phyloP scores from a whole-genome alignment of 164 flowering plant genomes.

The Cinnamomum chago region DNA sequence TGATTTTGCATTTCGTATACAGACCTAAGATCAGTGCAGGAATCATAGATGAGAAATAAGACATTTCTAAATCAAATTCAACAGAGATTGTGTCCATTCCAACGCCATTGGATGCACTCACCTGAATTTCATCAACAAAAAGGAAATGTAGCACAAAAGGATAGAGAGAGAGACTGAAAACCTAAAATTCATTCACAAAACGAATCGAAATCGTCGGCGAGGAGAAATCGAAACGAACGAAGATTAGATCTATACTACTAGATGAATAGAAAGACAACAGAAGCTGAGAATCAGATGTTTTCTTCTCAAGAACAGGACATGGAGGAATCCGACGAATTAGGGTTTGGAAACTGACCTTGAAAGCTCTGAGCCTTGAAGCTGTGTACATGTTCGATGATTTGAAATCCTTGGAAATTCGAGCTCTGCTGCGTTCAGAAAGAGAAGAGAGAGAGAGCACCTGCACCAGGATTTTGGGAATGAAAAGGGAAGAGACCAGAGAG shows the following conservation, averaged over 20 bases:
- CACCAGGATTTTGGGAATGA: too few relatives aligned
- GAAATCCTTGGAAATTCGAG: constrained; percentile 7
- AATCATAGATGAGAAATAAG: too few relatives aligned
- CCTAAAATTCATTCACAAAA: too few relatives aligned
- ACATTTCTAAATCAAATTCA: too few relatives aligned
- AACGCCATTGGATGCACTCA: too few relatives aligned
- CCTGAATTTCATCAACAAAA: too few relatives aligned
- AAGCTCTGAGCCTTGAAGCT: constrained; percentile 58
- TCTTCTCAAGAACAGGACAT: not conserved
- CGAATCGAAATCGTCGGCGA: not conserved
- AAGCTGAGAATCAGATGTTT: not conserved
- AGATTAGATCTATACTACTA: not conserved
- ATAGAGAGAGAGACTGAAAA: too few relatives aligned
- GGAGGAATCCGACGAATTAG: not conserved
- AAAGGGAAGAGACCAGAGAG: too few relatives aligned
- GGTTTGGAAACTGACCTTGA: constrained; percentile 41
- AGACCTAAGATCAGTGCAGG: too few relatives aligned
- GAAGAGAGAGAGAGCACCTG: not conserved
- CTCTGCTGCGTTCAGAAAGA: not conserved
- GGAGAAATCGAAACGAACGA: not conserved
- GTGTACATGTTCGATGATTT: constrained; percentile 45
- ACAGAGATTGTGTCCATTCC: too few relatives aligned
- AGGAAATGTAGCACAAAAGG: too few relatives aligned
- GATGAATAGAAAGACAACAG: not conserved
- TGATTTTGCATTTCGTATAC: too few relatives aligned